These are phyloP conservation scores for Ganoderma lucidum DNA, from an alignment of 1,284 basidiomycete species.

Conservation along the genomic window DNA sequence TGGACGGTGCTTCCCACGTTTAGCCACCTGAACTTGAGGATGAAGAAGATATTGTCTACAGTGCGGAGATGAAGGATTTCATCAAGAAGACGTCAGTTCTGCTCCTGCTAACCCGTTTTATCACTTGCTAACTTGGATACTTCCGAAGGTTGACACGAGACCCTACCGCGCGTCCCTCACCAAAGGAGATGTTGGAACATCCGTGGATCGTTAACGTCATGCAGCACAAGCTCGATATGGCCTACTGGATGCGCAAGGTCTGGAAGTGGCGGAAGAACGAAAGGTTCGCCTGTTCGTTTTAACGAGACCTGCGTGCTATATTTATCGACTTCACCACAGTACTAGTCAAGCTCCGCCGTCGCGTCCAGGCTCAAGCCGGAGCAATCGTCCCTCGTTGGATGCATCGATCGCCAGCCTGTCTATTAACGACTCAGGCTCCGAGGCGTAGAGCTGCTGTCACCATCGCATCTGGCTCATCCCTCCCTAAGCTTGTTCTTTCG, in stretches of 20 bases:
- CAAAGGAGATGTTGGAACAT: constrained; percentile 86
- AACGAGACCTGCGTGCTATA: not conserved
- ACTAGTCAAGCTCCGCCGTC: constrained; percentile 37
- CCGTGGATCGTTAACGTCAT: constrained; percentile 87
- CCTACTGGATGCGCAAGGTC: constrained; percentile 89
- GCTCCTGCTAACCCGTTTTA: constrained; percentile 15
- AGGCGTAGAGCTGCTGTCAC: constrained; percentile 17
- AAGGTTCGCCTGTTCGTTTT: constrained; percentile 27
- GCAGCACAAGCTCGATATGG: constrained; percentile 88
- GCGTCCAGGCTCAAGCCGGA: constrained; percentile 52
- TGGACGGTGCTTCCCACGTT: constrained; percentile 31
- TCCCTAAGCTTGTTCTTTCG: constrained; percentile 11
- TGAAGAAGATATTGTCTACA: constrained; percentile 80
- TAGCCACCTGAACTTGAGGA: constrained; percentile 86
- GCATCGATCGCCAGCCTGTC: constrained; percentile 37
- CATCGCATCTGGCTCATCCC: not conserved
- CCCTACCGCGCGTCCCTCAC: constrained; percentile 74
- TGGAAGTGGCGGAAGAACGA: constrained; percentile 81
- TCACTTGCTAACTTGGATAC: not conserved
- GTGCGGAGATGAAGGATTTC: constrained; percentile 91
- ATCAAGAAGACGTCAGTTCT: constrained; percentile 82
- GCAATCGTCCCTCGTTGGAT: constrained; percentile 40
- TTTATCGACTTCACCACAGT: not conserved
- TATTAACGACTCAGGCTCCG: constrained; percentile 21
- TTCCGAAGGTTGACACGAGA: constrained; percentile 43